Evolutionary conservation across 2,329 filamentous ascomycete species (phyloP).

Genomic region (Diaporthe batatas): DNA sequence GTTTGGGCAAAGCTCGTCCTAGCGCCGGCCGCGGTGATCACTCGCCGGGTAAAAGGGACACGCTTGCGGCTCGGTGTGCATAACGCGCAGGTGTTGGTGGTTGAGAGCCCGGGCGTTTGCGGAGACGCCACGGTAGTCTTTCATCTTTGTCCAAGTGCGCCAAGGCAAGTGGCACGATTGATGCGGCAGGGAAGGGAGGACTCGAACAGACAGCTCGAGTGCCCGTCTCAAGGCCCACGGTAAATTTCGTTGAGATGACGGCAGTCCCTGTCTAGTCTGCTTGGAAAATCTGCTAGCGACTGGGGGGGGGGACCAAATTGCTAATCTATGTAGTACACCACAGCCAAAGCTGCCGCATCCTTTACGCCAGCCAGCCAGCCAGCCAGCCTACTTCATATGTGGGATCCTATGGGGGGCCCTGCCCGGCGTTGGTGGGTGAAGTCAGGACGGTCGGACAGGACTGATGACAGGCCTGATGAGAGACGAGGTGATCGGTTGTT

Average conservation of each 20-base stretch:
- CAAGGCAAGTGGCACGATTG: conserved; percentile 24
- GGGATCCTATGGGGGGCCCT: conserved; percentile 5
- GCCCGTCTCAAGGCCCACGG: conserved; percentile 1
- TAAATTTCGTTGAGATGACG: conserved; percentile 32
- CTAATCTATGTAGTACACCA: too few species aligned
- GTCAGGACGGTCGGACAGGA: neutral
- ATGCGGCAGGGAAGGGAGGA: neutral
- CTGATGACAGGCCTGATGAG: neutral
- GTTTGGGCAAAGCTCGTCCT: conserved; percentile 28
- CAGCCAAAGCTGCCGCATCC: conserved; percentile 17
- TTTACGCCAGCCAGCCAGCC: too few species aligned
- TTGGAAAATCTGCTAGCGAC: conserved; percentile 31
- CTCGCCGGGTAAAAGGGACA: conserved; percentile 23
- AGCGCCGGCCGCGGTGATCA: conserved; percentile 3
- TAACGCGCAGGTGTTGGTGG: neutral
- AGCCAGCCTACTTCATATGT: conserved; percentile 12
- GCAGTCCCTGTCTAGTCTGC: conserved; percentile 22
- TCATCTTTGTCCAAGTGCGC: conserved; percentile 7
- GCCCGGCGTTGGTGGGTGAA: neutral
- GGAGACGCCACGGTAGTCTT: neutral
- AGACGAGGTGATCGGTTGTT: neutral
- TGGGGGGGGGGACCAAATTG: conserved; percentile 4
- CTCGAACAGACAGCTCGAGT: neutral
- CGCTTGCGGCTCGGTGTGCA: conserved; percentile 20
- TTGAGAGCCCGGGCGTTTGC: neutral